Evolutionary conservation across 192 early-diverging fungal species (phyloP), one percentile per base, ranked within the genome.

Genomic region (Backusella westeae): DNA sequence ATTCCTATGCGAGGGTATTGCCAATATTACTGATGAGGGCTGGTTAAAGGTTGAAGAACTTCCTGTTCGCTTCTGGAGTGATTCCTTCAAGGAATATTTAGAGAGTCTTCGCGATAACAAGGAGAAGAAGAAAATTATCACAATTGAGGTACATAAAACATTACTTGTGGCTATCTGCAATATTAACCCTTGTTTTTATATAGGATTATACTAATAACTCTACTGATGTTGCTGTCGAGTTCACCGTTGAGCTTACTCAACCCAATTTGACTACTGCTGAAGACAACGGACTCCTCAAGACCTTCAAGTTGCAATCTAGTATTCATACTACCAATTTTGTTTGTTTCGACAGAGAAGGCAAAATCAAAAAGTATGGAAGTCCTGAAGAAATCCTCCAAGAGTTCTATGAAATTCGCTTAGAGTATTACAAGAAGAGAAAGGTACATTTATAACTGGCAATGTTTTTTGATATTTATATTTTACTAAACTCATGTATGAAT

Each of bases 321-420:
- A 86, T 99, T 44, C 78, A 90, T 4, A 97, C 94, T 0, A 89
- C 89, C 21, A 99, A 99, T 81, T 91, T 99, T 89, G 95, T 98
- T 5, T 97, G 95, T 82, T 98, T 98, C 80, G 95, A 99, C 86
- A 83, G 86, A 23, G 84, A 95, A 34, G 95, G 94, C 23, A 90
- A 94, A 8, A 89, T 99, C 69, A 87, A 89, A 69, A 95, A 93
- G 81, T 98, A 96, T 81, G 76, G 77, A 17, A 87, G 81, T 0
- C 85, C 95, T 3, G 90, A 94, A 72, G 91, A 94, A 34, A 94
- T 99, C 46, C 78, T 99, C 35, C 79, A 86, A 56, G 95, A 98
- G 72, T 99, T 98, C 81, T 99, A 93, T 80, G 85, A 91, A 15
- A 82, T 98, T 34, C 90, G 98, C 2, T 69, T 94, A 65, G 84